A percentile compares a stretch with the other conserved stretches of the same genome.
Evolutionary conservation across 2,329 filamentous ascomycete species (phyloP).

Genomic region (Paramyrothecium roridum): DNA sequence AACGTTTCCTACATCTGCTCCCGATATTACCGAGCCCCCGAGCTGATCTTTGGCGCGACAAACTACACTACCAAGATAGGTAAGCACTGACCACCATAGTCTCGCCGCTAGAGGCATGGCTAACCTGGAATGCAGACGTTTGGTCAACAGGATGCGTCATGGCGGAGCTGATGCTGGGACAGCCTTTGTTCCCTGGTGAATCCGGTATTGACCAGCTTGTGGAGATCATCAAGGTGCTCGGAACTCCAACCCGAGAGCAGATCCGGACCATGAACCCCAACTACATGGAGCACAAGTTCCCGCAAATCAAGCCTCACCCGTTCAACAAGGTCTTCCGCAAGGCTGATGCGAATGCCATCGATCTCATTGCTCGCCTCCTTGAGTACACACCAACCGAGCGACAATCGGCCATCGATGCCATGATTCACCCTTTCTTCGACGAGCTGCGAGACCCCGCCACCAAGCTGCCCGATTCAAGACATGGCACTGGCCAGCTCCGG

Average conservation of each 20-base stretch:
- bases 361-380: conserved; percentile 87
- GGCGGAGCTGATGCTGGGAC: conserved; percentile 98
- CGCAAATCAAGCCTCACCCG: conserved; percentile 98
- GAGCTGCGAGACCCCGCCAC: conserved; percentile 91
- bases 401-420: conserved; percentile 87
- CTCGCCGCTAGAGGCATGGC: conserved; percentile 3
- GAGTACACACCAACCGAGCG: conserved; percentile 98
- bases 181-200: conserved; percentile 95
- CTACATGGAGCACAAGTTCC: conserved; percentile 99
- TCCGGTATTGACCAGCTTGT: conserved; percentile 98
- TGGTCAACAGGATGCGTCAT: conserved; percentile 99
- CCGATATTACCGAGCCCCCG: conserved; percentile 94
- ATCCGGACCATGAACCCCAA: conserved; percentile 99
- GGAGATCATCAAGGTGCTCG: conserved; percentile 98
- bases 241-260: conserved; percentile 94
- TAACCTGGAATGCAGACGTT: conserved; percentile 75
- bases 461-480: conserved; percentile 88
- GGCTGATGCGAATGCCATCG: conserved; percentile 88
- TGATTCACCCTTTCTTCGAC: conserved; percentile 98
- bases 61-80: conserved; percentile 99
- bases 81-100: conserved; percentile 46
- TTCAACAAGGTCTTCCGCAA: conserved; percentile 99
- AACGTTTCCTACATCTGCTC: conserved; percentile 99
- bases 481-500: conserved; percentile 73
- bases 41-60: conserved; percentile 96